These are phyloP conservation scores for Pichia cephalocereana DNA, from an alignment of 805 yeast species.

Conservation along the genomic window DNA sequence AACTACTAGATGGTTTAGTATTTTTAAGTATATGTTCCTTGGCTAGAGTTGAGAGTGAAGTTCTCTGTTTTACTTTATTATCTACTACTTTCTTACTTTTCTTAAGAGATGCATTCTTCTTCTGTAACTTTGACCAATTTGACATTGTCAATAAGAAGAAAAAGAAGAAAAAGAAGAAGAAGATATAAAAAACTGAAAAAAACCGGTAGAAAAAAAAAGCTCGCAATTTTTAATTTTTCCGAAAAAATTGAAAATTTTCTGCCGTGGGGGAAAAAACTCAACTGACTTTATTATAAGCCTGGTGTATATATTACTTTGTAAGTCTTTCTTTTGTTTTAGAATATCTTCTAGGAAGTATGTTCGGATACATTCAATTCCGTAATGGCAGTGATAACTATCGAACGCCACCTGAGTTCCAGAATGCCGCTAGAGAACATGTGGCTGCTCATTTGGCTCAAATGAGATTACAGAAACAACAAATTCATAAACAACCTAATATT, in stretches of 20 bases:
- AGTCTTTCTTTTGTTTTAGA: too few species aligned
- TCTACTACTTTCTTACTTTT: not conserved
- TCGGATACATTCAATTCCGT: conserved; percentile 23
- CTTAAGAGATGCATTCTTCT: not conserved
- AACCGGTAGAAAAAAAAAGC: too few species aligned
- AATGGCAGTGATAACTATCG: conserved; percentile 19
- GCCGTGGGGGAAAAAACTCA: too few species aligned
- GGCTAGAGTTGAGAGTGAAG: conserved; percentile 8
- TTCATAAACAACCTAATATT: not conserved
- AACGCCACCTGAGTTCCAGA: conserved; percentile 27
- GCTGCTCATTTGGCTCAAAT: not conserved
- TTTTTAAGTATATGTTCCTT: not conserved
- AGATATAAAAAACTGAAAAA: too few species aligned
- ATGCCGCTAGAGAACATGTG: conserved; percentile 26
- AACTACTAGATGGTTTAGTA: too few species aligned
- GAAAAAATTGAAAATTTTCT: too few species aligned
- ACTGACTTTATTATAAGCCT: too few species aligned
- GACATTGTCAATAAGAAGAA: not conserved
- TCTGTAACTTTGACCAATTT: not conserved
- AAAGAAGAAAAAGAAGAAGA: too few species aligned
- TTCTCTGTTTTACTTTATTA: conserved; percentile 1
- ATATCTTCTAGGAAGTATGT: conserved; percentile 13
- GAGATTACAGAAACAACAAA: not conserved
- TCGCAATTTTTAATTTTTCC: too few species aligned
- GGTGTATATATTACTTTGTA: too few species aligned